Base-by-base conservation (phyloP, 257 asterid genomes). In the Solanum chaucha region DNA sequence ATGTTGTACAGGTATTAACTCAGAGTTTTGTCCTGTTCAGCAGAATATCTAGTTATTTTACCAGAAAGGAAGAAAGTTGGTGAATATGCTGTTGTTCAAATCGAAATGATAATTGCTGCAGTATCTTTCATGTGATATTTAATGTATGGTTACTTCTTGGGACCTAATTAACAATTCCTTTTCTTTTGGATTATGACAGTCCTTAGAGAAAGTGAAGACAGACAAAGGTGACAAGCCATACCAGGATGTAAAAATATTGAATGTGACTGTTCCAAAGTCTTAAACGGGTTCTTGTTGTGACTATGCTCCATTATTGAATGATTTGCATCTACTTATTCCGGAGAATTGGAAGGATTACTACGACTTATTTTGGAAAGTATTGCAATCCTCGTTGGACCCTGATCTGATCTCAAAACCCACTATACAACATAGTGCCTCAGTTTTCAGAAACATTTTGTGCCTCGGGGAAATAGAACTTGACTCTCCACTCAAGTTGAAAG, bases 221-320 rank as follows among this genome's bases (percentile, higher is more conserved):
- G 98, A 97, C 92, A 97, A 91, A 92, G 90, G 75, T 64, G 99
- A 97, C 91, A 95, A 90, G 90, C 99, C 99, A 19, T 90, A 92
- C 90, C 98, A 95, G 91, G 99, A 97, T 82, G 98, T 95, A 71
- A 97, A 97, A 92, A 95, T 97, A 89, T 89, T 97, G 73, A 97
- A 97, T 86, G 99, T 97, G 75, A 94, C 99, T 11, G 91, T 94
- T 89, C 98, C 99, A 28, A 94, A 96, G 93, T 92, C 91, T 83
- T 89, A 64, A 74, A 80, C 3, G 82, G 41, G 44, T 81, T 81
- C 68, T 48, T 17, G 41, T 48, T 15, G 44, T 7, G 68, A 3
- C 68, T 30, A 24, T 81, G 44, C 68, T 81, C 41, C 85, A 81
- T 5, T 19, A 48, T 38, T 48, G 44, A 0, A 80, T 26, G 41